Percentiles rank a stretch among this genome's conserved stretches.
Conservation (phyloP, 805 yeast genomes). For the Saitoella complicata region DNA sequence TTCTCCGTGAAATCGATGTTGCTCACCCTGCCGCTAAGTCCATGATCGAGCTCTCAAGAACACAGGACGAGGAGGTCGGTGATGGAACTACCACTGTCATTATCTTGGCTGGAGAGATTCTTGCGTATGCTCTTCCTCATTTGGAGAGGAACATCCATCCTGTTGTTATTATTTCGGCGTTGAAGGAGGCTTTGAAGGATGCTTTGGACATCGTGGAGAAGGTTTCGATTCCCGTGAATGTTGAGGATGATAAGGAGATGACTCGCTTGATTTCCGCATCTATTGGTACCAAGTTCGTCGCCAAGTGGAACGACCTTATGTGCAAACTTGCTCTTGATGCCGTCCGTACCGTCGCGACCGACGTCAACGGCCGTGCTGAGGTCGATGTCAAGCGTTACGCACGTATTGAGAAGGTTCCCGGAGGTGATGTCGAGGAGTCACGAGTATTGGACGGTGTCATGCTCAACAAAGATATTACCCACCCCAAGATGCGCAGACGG, state of each 20-base stretch:
- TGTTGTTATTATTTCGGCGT: conserved; percentile 84
- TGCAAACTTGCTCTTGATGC: conserved; percentile 76
- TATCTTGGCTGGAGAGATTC: conserved; percentile 81
- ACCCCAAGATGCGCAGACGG: conserved; percentile 88
- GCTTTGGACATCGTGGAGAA: conserved; percentile 76
- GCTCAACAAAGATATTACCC: conserved; percentile 94
- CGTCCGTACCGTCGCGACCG: conserved; percentile 60
- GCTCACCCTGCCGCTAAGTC: conserved; percentile 99
- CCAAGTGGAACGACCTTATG: conserved; percentile 83
- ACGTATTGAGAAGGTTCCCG: conserved; percentile 90
- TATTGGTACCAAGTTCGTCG: conserved; percentile 89
- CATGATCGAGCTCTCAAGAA: conserved; percentile 90
- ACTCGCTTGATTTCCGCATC: conserved; percentile 71
- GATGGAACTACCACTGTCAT: conserved; percentile 98
- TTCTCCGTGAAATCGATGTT: conserved; percentile 80
- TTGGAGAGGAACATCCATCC: conserved; percentile 90
- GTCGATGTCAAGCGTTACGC: conserved; percentile 87
- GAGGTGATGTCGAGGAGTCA: conserved; percentile 89
- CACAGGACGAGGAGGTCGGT: conserved; percentile 45
- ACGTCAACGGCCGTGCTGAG: conserved; percentile 41
- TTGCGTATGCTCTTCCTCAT: conserved; percentile 89
- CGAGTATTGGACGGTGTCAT: conserved; percentile 79
- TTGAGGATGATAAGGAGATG: conserved; percentile 74
- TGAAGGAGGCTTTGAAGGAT: conserved; percentile 78
- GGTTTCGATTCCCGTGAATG: conserved; percentile 72